Base-by-base conservation (phyloP, 441 rosid genomes). In the Pelargonium cotyledonis region DNA sequence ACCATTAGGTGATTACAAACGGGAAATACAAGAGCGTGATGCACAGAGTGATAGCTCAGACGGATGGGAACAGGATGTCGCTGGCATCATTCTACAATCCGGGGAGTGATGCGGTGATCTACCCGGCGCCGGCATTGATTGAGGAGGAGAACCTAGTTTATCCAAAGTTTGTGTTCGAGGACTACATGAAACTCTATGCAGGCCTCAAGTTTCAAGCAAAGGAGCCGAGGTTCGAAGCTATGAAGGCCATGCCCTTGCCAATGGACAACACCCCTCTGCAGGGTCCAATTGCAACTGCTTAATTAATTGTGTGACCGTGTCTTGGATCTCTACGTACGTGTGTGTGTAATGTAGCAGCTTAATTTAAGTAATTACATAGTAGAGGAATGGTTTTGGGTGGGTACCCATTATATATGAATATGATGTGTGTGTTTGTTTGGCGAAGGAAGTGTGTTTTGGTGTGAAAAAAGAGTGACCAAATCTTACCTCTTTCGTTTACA, bases 51-150 rank as follows among this genome's bases (percentile, higher is more conserved):
- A 6, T 82, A 19, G 85, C 88, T 2, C 89, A 88, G 64, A 67
- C 80, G 2, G 86, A 84, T 53, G 92, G 97, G 1, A 90, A 75
- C 64, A 80, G 92, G 68, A 90, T 87, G 95, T 90, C 97, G 4
- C 21, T 90, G 1, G 95, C 95, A 7, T 88, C 97, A 29, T 90
- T 90, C 71, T 90, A 88, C 83, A 89, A 90, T 72, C 95, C 97
- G 0, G 87, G 89, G 5, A 80, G 74, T 4, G 89, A 90, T 60
- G 96, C 91, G 3, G 70, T 83, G 19, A 87, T 90, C 72, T 83
- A 63, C 60, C 96, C 97, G 0, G 92, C 92, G 12, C 81, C 86
- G 19, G 77, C 80, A 60, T 71, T 89, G 67, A 76, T 79, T 5
- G 87, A 86, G 71, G 68, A 78, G 14, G 38, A 70, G 8, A 55